phyloP scores from a whole-genome alignment of 208 protist species.

The Herpetomonas tarakana region DNA sequence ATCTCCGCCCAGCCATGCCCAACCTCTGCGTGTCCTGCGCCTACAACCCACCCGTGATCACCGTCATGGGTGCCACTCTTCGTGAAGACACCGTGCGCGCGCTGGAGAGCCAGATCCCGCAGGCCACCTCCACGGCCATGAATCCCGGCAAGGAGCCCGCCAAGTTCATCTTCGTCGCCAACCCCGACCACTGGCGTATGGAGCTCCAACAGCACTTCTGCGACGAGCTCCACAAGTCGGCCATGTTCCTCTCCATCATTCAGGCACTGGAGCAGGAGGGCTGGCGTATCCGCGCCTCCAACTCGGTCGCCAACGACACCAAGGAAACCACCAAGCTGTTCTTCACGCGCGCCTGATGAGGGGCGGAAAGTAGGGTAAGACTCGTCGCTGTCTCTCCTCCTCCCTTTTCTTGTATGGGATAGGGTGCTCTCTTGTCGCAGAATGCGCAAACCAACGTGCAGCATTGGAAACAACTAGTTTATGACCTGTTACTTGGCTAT shows the following conservation, averaged over 20 bases:
- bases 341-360: constrained; percentile 56
- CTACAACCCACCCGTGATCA: constrained; percentile 90
- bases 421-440: no score
- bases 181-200: constrained; percentile 88
- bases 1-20: no score
- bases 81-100: constrained; percentile 85
- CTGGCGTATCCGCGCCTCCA: constrained; percentile 81
- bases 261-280: constrained; percentile 80
- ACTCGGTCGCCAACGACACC: constrained; percentile 39
- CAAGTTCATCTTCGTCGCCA: constrained; percentile 73
- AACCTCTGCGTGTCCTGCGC: constrained; percentile 89
- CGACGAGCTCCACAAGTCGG: constrained; percentile 84
- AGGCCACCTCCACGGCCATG: constrained; percentile 61
- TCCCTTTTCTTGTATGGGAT: constrained; percentile 6
- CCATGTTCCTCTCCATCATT: constrained; percentile 75
- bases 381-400: constrained; percentile 16
- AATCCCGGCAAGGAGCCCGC: constrained; percentile 65
- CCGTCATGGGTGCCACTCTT: constrained; percentile 77
- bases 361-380: neutral
- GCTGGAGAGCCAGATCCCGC: constrained; percentile 75
- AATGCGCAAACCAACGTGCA: no score
- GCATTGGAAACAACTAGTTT: no score
- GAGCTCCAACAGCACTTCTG: constrained; percentile 90
- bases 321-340: constrained; percentile 82
- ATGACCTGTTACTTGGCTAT: no score